phyloP scores from a whole-genome alignment of 75 land plant genomes.

The Larix kaempferi region DNA sequence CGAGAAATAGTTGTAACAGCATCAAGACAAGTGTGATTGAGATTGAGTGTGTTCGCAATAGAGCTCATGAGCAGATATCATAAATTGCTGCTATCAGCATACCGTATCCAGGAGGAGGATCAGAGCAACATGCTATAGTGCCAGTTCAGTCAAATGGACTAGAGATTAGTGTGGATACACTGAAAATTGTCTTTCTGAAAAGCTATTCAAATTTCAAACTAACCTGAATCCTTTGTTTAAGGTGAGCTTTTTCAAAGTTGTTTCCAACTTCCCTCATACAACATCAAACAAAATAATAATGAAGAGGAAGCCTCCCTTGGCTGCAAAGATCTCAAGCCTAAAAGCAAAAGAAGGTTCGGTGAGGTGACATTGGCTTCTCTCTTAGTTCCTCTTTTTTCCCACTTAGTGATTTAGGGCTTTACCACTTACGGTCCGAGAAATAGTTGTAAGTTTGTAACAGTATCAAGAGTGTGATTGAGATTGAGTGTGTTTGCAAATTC shows the following conservation, averaged over 20 bases:
- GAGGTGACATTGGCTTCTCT: too few relatives aligned
- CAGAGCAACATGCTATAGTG: conserved; percentile 63
- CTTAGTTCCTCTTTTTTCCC: too few relatives aligned
- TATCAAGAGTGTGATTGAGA: conserved; percentile 92
- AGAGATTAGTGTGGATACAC: conserved; percentile 11
- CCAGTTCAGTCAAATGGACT: conserved; percentile 53
- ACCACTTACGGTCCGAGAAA: too few relatives aligned
- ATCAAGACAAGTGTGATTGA: conserved; percentile 90
- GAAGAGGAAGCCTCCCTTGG: too few relatives aligned
- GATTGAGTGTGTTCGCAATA: conserved; percentile 81
- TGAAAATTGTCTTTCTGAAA: conserved; percentile 44
- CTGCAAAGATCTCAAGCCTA: too few relatives aligned
- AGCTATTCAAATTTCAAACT: conserved; percentile 43
- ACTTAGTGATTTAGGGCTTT: too few relatives aligned
- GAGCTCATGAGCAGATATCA: conserved; percentile 54
- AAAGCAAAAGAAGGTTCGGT: too few relatives aligned
- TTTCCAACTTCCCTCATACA: too few relatives aligned
- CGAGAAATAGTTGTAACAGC: too few relatives aligned
- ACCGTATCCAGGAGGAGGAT: conserved; percentile 53
- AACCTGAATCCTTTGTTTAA: conserved; percentile 81
- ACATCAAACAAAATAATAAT: too few relatives aligned
- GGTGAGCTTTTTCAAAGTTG: conserved; percentile 48
- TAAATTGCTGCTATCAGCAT: conserved; percentile 83
- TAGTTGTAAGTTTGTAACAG: too few relatives aligned
- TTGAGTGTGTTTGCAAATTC: too few relatives aligned